phyloP scores from a whole-genome alignment of 2,329 filamentous ascomycete genomes.

The Sporothrix pallida region DNA sequence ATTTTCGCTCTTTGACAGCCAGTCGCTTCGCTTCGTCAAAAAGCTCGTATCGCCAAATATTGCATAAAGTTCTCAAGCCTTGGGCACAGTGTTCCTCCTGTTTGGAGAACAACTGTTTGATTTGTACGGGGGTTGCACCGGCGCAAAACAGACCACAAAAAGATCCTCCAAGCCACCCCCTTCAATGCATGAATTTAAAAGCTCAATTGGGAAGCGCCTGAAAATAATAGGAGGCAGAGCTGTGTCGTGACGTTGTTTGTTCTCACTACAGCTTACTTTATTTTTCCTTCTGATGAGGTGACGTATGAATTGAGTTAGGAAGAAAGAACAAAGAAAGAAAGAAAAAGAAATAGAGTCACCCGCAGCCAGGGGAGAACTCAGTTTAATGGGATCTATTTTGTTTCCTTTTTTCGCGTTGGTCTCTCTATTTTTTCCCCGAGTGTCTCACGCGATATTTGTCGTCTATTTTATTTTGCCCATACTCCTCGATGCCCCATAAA shows the following conservation, averaged over 20 bases:
- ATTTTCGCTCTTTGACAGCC: neutral
- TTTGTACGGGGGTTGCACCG: slow-evolving; percentile 21
- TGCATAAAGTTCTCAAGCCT: slow-evolving; percentile 22
- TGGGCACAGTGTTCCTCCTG: neutral
- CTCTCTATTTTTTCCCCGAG: slow-evolving; percentile 1
- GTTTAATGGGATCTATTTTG: neutral
- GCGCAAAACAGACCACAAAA: slow-evolving; percentile 19
- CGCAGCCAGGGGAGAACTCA: neutral
- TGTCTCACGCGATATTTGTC: slow-evolving; percentile 2
- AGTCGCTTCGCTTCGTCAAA: neutral
- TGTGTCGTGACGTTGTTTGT: neutral
- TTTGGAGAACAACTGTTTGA: neutral
- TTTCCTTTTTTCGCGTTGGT: neutral
- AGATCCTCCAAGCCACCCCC: slow-evolving; percentile 32
- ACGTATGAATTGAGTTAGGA: too few relatives aligned
- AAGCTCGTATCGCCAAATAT: neutral
- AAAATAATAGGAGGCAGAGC: neutral
- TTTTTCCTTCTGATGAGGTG: neutral
- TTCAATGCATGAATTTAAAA: slow-evolving; percentile 31
- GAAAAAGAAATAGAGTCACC: neutral
- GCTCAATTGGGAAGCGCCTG: slow-evolving; percentile 9
- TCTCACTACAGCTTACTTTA: neutral
- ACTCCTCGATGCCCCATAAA: neutral
- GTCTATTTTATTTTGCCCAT: neutral
- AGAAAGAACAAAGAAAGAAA: neutral